Evolutionary conservation across 2,329 filamentous ascomycete species (phyloP).

Genomic region (Penicillium sp.): DNA sequence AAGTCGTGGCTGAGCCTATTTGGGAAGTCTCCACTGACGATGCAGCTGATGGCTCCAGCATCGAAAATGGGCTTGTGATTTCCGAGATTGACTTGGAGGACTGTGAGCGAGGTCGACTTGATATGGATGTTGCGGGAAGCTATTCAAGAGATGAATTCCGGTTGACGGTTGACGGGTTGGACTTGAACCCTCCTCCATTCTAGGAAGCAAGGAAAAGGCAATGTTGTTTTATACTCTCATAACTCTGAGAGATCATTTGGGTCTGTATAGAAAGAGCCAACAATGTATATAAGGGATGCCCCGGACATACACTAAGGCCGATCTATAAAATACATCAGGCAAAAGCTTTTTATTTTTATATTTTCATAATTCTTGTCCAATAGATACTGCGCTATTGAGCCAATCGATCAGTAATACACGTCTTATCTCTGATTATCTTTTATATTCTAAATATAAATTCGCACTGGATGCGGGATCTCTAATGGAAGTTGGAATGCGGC

Average conservation of each 20-base stretch:
- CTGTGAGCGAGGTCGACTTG: conserved; percentile 75
- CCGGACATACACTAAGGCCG: not conserved
- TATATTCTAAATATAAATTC: not conserved
- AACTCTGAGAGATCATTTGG: no score
- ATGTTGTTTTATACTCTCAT: no score
- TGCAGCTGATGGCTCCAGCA: conserved; percentile 25
- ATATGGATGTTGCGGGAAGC: conserved; percentile 80
- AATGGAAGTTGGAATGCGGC: conserved; percentile 16
- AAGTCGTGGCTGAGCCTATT: conserved; percentile 75
- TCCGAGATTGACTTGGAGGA: conserved; percentile 84
- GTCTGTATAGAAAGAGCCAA: no score
- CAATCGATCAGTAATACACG: not conserved
- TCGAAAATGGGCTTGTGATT: conserved; percentile 55
- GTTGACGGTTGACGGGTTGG: conserved; percentile 58
- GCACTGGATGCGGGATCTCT: not conserved
- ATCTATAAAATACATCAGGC: not conserved
- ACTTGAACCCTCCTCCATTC: conserved; percentile 58
- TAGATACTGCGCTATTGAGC: not conserved
- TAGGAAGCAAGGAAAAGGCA: conserved; percentile 1
- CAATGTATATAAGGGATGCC: no score
- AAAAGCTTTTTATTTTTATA: no score
- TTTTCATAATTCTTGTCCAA: not conserved
- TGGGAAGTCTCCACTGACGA: conserved; percentile 62
- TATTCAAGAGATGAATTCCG: conserved; percentile 72
- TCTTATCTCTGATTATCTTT: not conserved